These are phyloP conservation scores for Aphanomyces cochlioides DNA, from an alignment of 352 stramenopile species.

Conservation along the genomic window DNA sequence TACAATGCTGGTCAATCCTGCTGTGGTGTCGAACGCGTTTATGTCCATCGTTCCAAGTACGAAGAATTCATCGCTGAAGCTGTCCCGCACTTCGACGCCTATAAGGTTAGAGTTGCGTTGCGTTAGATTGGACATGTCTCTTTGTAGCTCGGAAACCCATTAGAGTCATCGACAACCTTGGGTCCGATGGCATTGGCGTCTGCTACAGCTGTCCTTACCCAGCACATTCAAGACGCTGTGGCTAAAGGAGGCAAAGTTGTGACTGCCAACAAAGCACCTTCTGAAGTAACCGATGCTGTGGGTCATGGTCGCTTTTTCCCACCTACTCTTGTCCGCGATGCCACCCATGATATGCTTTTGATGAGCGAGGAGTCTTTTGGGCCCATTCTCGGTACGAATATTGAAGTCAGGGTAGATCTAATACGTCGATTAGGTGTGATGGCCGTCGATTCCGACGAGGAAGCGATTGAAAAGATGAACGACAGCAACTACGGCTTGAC, in stretches of 20 bases:
- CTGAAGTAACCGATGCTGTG: slow-evolving; percentile 37
- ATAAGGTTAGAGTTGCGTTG: slow-evolving; percentile 33
- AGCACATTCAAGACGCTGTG: slow-evolving; percentile 53
- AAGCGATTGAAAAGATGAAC: slow-evolving; percentile 77
- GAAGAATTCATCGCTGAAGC: slow-evolving; percentile 70
- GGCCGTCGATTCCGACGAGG: slow-evolving; percentile 61
- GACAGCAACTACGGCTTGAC: slow-evolving; percentile 78
- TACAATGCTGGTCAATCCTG: slow-evolving; percentile 85
- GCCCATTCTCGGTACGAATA: slow-evolving; percentile 52
- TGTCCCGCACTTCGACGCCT: slow-evolving; percentile 59
- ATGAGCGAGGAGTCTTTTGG: slow-evolving; percentile 84
- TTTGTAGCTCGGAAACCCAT: slow-evolving; percentile 52
- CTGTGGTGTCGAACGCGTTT: slow-evolving; percentile 79
- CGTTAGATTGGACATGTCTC: neutral
- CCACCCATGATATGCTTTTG: slow-evolving; percentile 64
- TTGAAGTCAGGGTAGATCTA: neutral
- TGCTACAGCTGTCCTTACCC: slow-evolving; percentile 46
- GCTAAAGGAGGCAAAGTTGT: slow-evolving; percentile 61
- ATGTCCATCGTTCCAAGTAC: slow-evolving; percentile 78
- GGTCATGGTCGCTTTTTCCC: slow-evolving; percentile 72
- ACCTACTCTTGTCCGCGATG: slow-evolving; percentile 67
- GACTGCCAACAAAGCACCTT: slow-evolving; percentile 41
- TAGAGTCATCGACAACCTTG: slow-evolving; percentile 53
- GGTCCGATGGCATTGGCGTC: slow-evolving; percentile 65
- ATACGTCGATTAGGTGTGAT: slow-evolving; percentile 39